A percentile compares a stretch with the other conserved stretches of the same genome.
Conservation (phyloP, 1,284 basidiomycete species). For the Cryptococcus wingfieldii region DNA sequence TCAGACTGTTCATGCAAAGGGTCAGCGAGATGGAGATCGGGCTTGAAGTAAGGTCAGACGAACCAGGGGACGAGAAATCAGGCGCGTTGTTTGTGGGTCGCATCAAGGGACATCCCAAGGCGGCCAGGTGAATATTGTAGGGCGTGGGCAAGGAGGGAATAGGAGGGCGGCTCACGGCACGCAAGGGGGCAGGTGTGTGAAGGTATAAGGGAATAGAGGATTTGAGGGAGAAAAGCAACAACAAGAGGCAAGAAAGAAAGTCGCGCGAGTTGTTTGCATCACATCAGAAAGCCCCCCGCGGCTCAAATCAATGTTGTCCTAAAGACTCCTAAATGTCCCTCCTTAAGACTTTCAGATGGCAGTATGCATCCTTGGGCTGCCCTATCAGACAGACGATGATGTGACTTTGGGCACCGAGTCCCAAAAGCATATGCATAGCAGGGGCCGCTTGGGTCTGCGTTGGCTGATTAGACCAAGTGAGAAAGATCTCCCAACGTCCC, state of each 20-base stretch:
- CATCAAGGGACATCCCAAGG: constrained; percentile 1
- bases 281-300: neutral
- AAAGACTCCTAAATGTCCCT: too few relatives aligned
- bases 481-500: too few relatives aligned
- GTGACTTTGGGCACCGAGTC: too few relatives aligned
- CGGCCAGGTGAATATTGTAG: neutral
- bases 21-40: neutral
- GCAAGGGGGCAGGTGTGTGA: neutral
- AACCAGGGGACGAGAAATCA: constrained; percentile 9
- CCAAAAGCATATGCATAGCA: too few relatives aligned
- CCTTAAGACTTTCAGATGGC: too few relatives aligned
- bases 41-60: neutral
- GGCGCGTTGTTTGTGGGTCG: constrained; percentile 9
- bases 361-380: too few relatives aligned
- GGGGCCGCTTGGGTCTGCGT: too few relatives aligned
- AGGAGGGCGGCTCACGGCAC: neutral
- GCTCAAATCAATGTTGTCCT: neutral
- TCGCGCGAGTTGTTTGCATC: constrained; percentile 1
- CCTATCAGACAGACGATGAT: too few relatives aligned
- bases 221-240: neutral
- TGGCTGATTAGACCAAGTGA: too few relatives aligned
- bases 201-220: neutral
- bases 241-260: neutral
- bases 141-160: neutral
- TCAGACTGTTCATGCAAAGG: neutral